These are phyloP conservation scores for Penicillium samsonianum DNA, from an alignment of 495 filamentous ascomycete genomes.

Conservation along the genomic window DNA sequence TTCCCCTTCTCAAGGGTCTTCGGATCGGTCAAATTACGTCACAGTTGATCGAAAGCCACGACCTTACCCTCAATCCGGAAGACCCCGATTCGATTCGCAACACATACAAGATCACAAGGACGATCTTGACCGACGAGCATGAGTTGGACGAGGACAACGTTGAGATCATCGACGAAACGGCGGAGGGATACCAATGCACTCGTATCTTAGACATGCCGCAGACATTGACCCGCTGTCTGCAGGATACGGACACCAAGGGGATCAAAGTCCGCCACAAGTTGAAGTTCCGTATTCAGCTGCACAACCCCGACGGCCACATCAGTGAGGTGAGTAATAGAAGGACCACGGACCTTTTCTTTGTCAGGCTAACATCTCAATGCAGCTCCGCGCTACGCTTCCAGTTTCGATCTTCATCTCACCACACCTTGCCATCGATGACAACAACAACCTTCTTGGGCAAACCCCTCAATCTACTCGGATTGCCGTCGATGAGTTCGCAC, in stretches of 20 bases:
- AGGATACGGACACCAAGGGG: slow-evolving; percentile 77
- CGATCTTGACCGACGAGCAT: slow-evolving; percentile 63
- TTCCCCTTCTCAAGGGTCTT: slow-evolving; percentile 84
- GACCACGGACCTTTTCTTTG: neutral
- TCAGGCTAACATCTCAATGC: slow-evolving; percentile 15
- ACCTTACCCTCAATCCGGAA: slow-evolving; percentile 57
- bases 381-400: slow-evolving; percentile 82
- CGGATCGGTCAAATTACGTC: slow-evolving; percentile 74
- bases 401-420: slow-evolving; percentile 93
- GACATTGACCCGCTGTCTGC: slow-evolving; percentile 74
- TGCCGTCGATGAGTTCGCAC: slow-evolving; percentile 42
- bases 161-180: slow-evolving; percentile 70
- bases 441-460: slow-evolving; percentile 67
- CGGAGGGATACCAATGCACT: slow-evolving; percentile 75
- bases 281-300: slow-evolving; percentile 79
- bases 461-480: slow-evolving; percentile 41
- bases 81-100: slow-evolving; percentile 52
- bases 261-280: slow-evolving; percentile 90
- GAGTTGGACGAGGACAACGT: slow-evolving; percentile 59
- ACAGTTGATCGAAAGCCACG: slow-evolving; percentile 76
- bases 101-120: slow-evolving; percentile 61
- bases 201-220: slow-evolving; percentile 72
- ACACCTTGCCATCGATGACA: slow-evolving; percentile 77
- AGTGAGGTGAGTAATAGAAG: slow-evolving; percentile 64
- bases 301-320: slow-evolving; percentile 90